These are phyloP conservation scores for Rhodotorula glutinis DNA, from an alignment of 1,284 basidiomycete genomes.

Conservation along the genomic window DNA sequence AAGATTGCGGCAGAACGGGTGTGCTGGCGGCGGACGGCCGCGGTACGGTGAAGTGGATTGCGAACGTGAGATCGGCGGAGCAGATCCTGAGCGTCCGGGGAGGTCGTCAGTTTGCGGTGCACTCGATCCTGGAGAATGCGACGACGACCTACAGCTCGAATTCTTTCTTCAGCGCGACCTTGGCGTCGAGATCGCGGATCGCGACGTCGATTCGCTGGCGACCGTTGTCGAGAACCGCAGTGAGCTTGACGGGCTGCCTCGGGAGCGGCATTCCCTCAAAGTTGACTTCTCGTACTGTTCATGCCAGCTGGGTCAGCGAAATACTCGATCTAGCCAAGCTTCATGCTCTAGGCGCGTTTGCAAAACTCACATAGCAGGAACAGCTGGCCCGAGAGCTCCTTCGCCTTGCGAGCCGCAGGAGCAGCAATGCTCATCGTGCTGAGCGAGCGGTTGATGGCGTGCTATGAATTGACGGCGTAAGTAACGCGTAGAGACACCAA, in stretches of 20 bases:
- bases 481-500: not conserved
- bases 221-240: conserved; percentile 92
- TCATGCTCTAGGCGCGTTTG: conserved; percentile 1
- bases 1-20: conserved; percentile 65
- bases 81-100: conserved; percentile 62
- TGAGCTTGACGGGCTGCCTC: conserved; percentile 65
- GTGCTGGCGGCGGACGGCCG: conserved; percentile 45
- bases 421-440: conserved; percentile 25
- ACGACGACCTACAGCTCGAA: conserved; percentile 74
- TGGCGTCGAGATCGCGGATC: conserved; percentile 60
- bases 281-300: conserved; percentile 71
- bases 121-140: not conserved
- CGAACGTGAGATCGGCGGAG: conserved; percentile 85
- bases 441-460: conserved; percentile 30
- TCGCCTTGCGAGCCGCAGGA: conserved; percentile 8
- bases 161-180: conserved; percentile 71
- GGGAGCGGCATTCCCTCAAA: conserved; percentile 72
- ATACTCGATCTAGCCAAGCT: not conserved
- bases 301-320: too few relatives aligned
- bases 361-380: conserved; percentile 74
- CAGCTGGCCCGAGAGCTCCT: conserved; percentile 63
- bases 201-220: conserved; percentile 95
- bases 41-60: conserved; percentile 50
- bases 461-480: conserved; percentile 2
- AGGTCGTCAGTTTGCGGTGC: not conserved